Base-by-base conservation (phyloP, 2,329 filamentous ascomycete genomes). In the Fusarium multiceps region DNA sequence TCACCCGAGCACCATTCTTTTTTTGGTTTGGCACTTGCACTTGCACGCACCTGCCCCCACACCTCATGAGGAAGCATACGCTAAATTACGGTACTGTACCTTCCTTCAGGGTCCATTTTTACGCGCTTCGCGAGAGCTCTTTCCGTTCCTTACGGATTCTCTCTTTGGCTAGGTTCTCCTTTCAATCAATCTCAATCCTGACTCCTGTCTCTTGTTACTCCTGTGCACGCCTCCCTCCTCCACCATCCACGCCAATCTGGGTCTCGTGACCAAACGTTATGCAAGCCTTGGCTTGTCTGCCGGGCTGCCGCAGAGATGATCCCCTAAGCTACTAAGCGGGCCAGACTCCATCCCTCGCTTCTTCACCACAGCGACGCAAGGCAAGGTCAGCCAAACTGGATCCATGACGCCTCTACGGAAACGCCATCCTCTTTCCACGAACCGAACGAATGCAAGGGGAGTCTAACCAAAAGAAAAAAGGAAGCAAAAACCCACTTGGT, bases 351-450 rank as follows among this genome's bases (percentile, higher is more conserved):
- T 73, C 59, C 59, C 68, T 69, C 54, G 59, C 68, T 66, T 71
- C 68, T 60, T 70, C 67, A 74, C 71, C 73, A 70, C 49, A 43
- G 63, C 69, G 71, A 75, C 72, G 69, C 61, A 63, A 57, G 54
- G 67, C 57, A 51, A 45, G 42, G 49, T 58, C 47, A 23, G 56
- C 41, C 47, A 63, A 49, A 61, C 54, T 49, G 51, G 72, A 63
- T 59, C 72, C 69, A 71, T 72, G 72, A 64, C 72, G 60, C 69
- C 55, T 73, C 49, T 12, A 41, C 28, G 54, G 58, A 48, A 48
- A 51, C 53, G 32, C 53, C 64, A 56, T 71, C 12, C 18, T 59
- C 59, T 47, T 43, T 54, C 56, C 57, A 60, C 50, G 50, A 41
- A 46, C 56, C 50, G 50, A 41, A 46, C 56, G 37, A 25, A 54